Evolutionary conservation across 306 rosid genomes (phyloP), one percentile per base, ranked within the genome.

Genomic region (Vachellia collinsii): DNA sequence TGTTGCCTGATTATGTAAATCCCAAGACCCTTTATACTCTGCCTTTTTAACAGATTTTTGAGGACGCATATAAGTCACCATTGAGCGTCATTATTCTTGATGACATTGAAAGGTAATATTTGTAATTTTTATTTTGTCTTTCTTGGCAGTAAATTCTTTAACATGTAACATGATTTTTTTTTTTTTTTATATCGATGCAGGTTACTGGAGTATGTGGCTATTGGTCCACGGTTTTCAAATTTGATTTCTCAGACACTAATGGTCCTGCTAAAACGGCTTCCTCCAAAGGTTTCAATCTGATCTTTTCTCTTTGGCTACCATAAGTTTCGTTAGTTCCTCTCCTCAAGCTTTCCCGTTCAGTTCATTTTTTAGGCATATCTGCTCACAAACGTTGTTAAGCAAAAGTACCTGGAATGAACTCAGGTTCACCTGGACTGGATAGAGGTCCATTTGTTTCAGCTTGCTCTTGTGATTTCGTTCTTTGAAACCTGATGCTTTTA

Each of bases 31-130:
- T 39, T 14, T 34, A n/a, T 7, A 47, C 34, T n/a, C 16, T 77
- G 42, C 20, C 79, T 63, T 74, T 87, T 39, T 75, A 20, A 79
- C 76, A 96, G 99, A 91, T 93, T 79, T 96, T 96, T 86, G 99
- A 96, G 89, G 99, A 96, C 86, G 99, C 98, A 43, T 92, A 96
- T 91, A 93, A 92, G 88, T 96, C 98, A 66, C 99, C 99, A 16
- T 75, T 92, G 91, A 96, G 99, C 88, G 92, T 96, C 63, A 87
- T 96, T 74, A 79, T 96, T 85, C 98, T 96, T n/a, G 99, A 96
- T 87, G 93, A 93, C 79, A 90, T 96, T 87, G 99, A 96, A 82
- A 90, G 97, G 99, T 96, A 77, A 75, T 46, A 37, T 73, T 70
- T 72, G 76, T 69, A 77, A 58, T 76, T 69, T 17, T 71, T 81